Evolutionary conservation across 148 eudicot species (phyloP).

Genomic region (Cornus florida): DNA sequence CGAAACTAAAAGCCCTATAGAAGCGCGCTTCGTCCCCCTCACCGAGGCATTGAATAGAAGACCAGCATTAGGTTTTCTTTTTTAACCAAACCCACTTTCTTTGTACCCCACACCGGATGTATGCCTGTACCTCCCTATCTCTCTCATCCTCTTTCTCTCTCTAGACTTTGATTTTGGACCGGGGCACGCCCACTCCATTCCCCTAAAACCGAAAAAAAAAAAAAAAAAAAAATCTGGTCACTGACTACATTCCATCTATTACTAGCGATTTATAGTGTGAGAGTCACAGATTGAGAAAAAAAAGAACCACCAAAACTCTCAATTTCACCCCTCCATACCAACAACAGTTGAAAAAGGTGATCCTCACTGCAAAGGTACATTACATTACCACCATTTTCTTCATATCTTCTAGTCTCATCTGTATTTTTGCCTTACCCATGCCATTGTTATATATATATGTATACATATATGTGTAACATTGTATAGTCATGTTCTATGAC

Average conservation of each 20-base stretch:
- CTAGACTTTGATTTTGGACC: slow-evolving; percentile 17
- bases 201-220: background rate
- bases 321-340: slow-evolving; percentile 17
- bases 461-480: slow-evolving; percentile 15
- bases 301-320: slow-evolving; percentile 3
- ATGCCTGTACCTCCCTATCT: background rate
- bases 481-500: slow-evolving; percentile 25
- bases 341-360: slow-evolving; percentile 9
- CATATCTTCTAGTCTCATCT: slow-evolving; percentile 9
- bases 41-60: background rate
- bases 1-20: background rate
- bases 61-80: background rate
- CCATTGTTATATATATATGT: slow-evolving; percentile 2
- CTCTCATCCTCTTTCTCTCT: slow-evolving; percentile 14
- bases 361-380: slow-evolving; percentile 23
- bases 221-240: slow-evolving; percentile 20
- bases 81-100: background rate
- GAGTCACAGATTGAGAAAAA: background rate
- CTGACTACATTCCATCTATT: slow-evolving; percentile 22
- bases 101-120: background rate
- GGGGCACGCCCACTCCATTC: slow-evolving; percentile 23
- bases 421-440: slow-evolving; percentile 10
- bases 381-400: slow-evolving; percentile 13
- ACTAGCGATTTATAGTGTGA: slow-evolving; percentile 7
- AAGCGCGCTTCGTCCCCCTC: background rate